Conservation (phyloP, 2,329 filamentous ascomycete species). For the Microsporum ferrugineum region DNA sequence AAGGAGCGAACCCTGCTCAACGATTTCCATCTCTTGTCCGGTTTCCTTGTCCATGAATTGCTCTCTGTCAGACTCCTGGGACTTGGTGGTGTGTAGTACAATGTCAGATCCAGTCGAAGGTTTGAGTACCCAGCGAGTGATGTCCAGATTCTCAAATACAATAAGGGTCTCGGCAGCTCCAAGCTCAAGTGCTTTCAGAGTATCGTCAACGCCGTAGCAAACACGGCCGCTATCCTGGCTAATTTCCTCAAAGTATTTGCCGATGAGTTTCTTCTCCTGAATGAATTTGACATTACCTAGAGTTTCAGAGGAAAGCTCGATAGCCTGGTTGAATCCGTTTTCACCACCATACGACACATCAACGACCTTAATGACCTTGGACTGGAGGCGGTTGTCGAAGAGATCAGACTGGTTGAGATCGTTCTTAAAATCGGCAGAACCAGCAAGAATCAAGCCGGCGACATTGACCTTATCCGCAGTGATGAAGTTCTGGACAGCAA, state of each 20-base stretch:
- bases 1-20: conserved; percentile 82
- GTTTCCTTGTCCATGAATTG: conserved; percentile 93
- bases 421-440: conserved; percentile 99
- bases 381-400: conserved; percentile 81
- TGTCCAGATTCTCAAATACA: conserved; percentile 92
- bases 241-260: conserved; percentile 98
- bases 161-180: conserved; percentile 91
- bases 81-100: conserved; percentile 78
- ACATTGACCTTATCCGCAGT: conserved; percentile 98
- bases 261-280: conserved; percentile 99
- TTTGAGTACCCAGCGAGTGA: conserved; percentile 85
- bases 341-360: conserved; percentile 98
- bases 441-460: conserved; percentile 84
- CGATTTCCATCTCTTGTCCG: conserved; percentile 92
- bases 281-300: conserved; percentile 99
- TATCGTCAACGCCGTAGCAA: conserved; percentile 97
- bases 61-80: conserved; percentile 66
- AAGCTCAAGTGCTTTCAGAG: conserved; percentile 87
- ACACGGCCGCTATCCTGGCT: conserved; percentile 93
- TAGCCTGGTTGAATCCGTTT: conserved; percentile 99
- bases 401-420: conserved; percentile 95
- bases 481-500: conserved; percentile 98
- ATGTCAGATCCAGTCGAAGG: conserved; percentile 59
- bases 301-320: conserved; percentile 88
- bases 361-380: conserved; percentile 98